Base-by-base conservation (phyloP, 2,329 filamentous ascomycete genomes). In the Xylaria multiplex region DNA sequence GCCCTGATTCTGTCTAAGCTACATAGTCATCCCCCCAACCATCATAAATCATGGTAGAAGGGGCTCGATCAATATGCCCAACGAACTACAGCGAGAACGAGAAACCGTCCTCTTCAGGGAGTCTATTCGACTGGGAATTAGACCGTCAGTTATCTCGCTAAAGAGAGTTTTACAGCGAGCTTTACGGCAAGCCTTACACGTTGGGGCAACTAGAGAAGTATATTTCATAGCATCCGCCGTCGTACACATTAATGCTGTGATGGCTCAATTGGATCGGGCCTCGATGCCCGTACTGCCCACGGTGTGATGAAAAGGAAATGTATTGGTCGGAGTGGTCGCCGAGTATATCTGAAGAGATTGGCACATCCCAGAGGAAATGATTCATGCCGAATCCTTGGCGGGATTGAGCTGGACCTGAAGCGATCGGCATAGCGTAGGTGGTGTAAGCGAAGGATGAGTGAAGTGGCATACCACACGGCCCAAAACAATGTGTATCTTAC, bases 361-460 rank as follows among this genome's bases (percentile, higher is more conserved):
- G 22, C 9, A n/a, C 14, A 32, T 19, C 37, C 24, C 14, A 42
- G 46, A 57, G 13, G 24, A 24, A 16, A 14, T 3, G 1, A 42
- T 35, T 48, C 16, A 59, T 32, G 1, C 30, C 6, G 40, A 14
- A 54, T 49, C 48, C 2, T 52, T 40, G 16, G 40, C 19, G 35
- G 11, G 32, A 35, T n/a, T 30, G 30, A 50, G 40, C 27, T 52
- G 27, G 32, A 30, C 8, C 19, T 48, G 22, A 53, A 50, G 19
- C 11, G 49, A 64, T 60, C 52, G 27, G 13, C 56, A 57, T 48
- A 48, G n/a, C 14, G 16, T 57, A 57, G n/a, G 19, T 6, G 4
- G 40, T 43, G n/a, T 46, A 43, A 53, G 40, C 48, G 43, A 55
- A 48, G 49, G n/a, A 42, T 40, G 56, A 9, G 30, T 14, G 22